Conservation (phyloP, 768 basidiomycete genomes). For the Phaffia tasmanica region DNA sequence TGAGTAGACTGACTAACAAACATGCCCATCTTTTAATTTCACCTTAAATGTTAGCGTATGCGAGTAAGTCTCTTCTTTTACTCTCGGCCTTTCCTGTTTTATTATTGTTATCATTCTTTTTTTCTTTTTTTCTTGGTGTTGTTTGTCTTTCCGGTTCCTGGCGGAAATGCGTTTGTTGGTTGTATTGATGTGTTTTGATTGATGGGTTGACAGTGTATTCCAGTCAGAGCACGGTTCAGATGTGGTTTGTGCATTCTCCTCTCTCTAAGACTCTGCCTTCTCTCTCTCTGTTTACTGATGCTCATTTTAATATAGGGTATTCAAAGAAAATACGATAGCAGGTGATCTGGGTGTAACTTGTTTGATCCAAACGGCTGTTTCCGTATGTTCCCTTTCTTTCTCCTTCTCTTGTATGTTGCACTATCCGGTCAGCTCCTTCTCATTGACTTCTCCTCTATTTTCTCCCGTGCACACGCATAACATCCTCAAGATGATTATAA, state of each 20-base stretch:
- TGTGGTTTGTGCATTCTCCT: constrained; percentile 31
- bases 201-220: constrained; percentile 27
- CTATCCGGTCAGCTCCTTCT: background rate
- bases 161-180: too few species aligned
- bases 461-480: background rate
- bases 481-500: constrained; percentile 36
- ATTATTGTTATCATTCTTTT: too few species aligned
- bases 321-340: background rate
- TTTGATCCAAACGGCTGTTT: constrained; percentile 31
- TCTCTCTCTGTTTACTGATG: background rate
- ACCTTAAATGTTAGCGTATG: constrained; percentile 9
- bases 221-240: constrained; percentile 27
- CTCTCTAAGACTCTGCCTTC: background rate
- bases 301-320: too few species aligned
- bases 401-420: background rate
- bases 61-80: constrained; percentile 6
- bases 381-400: background rate
- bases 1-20: background rate
- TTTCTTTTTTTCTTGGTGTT: background rate
- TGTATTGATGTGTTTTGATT: too few species aligned
- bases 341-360: constrained; percentile 36
- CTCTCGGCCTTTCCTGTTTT: background rate
- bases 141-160: too few species aligned
- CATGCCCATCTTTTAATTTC: background rate
- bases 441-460: background rate